phyloP scores from a whole-genome alignment of 306 rosid genomes.

The Sicyos baderoa region DNA sequence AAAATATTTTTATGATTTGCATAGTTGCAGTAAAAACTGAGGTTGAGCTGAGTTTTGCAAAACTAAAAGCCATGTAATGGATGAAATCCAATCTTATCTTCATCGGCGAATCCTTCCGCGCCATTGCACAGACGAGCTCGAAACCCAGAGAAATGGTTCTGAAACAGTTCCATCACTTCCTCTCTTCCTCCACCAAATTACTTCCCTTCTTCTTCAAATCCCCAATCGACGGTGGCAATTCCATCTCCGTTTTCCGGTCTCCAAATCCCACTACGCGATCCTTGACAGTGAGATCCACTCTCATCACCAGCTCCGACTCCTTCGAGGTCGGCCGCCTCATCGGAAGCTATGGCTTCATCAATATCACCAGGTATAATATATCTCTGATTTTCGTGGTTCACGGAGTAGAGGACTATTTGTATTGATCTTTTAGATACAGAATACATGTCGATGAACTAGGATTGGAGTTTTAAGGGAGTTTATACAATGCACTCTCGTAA shows the following conservation, averaged over 20 bases:
- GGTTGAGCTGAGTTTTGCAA: too few species aligned
- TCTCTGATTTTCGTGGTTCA: not conserved
- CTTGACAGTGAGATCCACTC: conserved; percentile 37
- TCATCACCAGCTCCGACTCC: conserved; percentile 56
- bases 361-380: conserved; percentile 49
- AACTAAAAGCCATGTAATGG: too few species aligned
- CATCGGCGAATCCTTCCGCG: not conserved
- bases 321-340: conserved; percentile 85
- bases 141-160: conserved; percentile 20
- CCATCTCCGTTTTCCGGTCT: conserved; percentile 6
- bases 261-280: conserved; percentile 26
- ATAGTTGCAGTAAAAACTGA: too few species aligned
- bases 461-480: too few species aligned
- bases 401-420: too few species aligned
- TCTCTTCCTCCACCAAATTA: conserved; percentile 6
- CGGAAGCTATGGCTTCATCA: conserved; percentile 91
- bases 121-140: not conserved
- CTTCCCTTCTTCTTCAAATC: conserved; percentile 5
- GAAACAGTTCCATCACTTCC: conserved; percentile 23
- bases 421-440: too few species aligned
- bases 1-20: too few species aligned
- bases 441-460: too few species aligned
- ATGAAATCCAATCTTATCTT: not conserved
- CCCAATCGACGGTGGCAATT: not conserved
- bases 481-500: too few species aligned